phyloP scores from a whole-genome alignment of 2,329 filamentous ascomycete species.

The Trichophaea hybrida region DNA sequence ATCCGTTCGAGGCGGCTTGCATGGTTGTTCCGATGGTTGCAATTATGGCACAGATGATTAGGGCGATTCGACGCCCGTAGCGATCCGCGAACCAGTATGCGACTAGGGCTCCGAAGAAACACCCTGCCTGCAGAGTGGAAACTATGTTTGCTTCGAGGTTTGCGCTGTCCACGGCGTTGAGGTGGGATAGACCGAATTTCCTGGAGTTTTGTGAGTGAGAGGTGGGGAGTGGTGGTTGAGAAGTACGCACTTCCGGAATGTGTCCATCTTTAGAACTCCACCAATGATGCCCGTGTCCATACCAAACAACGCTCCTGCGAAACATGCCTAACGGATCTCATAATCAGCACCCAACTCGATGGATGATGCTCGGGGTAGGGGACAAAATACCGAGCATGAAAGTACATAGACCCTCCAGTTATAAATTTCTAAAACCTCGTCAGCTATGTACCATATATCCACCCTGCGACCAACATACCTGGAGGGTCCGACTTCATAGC shows the following conservation, averaged over 20 bases:
- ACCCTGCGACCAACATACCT: conserved; percentile 32
- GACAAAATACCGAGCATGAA: conserved; percentile 40
- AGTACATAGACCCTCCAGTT: conserved; percentile 49
- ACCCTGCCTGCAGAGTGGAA: conserved; percentile 62
- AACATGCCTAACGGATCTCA: conserved; percentile 30
- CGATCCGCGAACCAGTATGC: conserved; percentile 41
- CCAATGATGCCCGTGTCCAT: conserved; percentile 54
- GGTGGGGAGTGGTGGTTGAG: conserved; percentile 17
- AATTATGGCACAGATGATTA: conserved; percentile 44
- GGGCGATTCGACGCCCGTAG: conserved; percentile 41
- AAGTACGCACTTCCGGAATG: conserved; percentile 36
- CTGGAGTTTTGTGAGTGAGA: conserved; percentile 27
- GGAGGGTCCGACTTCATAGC: conserved; percentile 53
- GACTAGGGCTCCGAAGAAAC: conserved; percentile 68
- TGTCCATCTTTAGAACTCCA: conserved; percentile 47
- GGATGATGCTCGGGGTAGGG: not conserved
- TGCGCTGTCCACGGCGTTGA: conserved; percentile 34
- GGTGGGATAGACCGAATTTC: conserved; percentile 39
- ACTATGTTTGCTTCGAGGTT: conserved; percentile 59
- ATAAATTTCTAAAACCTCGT: conserved; percentile 48
- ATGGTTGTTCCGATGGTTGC: conserved; percentile 49
- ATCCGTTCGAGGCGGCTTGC: conserved; percentile 47
- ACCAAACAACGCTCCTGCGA: conserved; percentile 45
- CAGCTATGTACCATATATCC: conserved; percentile 41
- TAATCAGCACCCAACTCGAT: not conserved